Evolutionary conservation across 1,284 basidiomycete genomes (phyloP).

Genomic region (Lentinula novae-zelandiae): DNA sequence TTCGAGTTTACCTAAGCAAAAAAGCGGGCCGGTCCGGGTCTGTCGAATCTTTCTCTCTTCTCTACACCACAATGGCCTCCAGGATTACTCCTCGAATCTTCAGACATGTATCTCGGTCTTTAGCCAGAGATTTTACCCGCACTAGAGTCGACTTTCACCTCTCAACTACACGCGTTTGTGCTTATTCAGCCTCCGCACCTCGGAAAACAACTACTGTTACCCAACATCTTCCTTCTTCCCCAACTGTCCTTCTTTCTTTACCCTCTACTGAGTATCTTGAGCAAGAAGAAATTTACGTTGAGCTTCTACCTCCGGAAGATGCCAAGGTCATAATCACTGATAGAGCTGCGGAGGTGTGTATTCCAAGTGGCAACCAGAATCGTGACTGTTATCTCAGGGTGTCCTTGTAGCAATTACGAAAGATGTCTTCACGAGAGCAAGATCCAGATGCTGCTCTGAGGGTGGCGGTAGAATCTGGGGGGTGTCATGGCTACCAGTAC

Average conservation of each 20-base stretch:
- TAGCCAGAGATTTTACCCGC: not conserved
- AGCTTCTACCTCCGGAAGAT: slow-evolving; percentile 42
- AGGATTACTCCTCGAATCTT: not conserved
- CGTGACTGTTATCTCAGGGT: slow-evolving; percentile 2
- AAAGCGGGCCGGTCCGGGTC: not conserved
- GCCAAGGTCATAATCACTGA: slow-evolving; percentile 58
- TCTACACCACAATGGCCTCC: slow-evolving; percentile 9
- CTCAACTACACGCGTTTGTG: not conserved
- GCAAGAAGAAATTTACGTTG: slow-evolving; percentile 53
- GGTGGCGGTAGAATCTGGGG: slow-evolving; percentile 83
- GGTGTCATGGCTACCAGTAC: slow-evolving; percentile 93
- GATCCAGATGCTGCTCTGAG: slow-evolving; percentile 64
- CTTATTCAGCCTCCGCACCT: slow-evolving; percentile 22
- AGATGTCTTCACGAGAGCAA: slow-evolving; percentile 55
- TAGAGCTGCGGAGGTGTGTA: slow-evolving; percentile 65
- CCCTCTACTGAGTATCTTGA: slow-evolving; percentile 49
- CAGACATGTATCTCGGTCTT: not conserved
- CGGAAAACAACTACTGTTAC: slow-evolving; percentile 28
- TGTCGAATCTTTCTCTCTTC: not conserved
- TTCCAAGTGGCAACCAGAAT: not conserved
- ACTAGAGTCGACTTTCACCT: not conserved
- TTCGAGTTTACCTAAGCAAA: not conserved
- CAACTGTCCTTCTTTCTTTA: slow-evolving; percentile 38
- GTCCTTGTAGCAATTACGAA: slow-evolving; percentile 56
- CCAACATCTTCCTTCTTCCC: slow-evolving; percentile 32